Evolutionary conservation across 2,329 filamentous ascomycete species (phyloP).

Genomic region (Thielaviopsis musarum): DNA sequence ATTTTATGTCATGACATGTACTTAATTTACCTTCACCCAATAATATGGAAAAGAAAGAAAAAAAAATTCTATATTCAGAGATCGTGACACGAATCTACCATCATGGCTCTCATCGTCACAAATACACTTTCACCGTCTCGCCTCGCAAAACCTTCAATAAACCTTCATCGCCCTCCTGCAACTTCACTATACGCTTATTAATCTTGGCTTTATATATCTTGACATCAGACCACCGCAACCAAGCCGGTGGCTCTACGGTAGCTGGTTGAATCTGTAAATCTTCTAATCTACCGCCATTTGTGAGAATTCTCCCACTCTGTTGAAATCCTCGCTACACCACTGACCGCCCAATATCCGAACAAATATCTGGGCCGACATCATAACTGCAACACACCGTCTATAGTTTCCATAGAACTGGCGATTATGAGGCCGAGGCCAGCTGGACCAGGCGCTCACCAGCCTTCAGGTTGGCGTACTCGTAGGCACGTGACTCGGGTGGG

Average conservation of each 20-base stretch:
- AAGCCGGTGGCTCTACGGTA: background rate
- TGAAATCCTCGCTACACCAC: background rate
- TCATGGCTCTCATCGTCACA: too few relatives aligned
- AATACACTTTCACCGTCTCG: too few relatives aligned
- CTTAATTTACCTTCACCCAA: too few relatives aligned
- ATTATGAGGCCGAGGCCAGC: constrained; percentile 17
- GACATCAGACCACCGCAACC: background rate
- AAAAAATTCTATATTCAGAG: too few relatives aligned
- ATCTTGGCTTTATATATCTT: background rate
- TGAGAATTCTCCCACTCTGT: background rate
- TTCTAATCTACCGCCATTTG: background rate
- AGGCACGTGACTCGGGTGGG: constrained; percentile 54
- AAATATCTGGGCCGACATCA: background rate
- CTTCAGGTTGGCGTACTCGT: constrained; percentile 45
- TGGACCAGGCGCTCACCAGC: constrained; percentile 43
- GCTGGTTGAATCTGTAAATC: background rate
- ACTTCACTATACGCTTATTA: background rate
- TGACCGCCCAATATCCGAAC: background rate
- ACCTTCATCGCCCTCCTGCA: background rate
- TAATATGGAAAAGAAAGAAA: too few relatives aligned
- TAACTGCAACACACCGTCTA: background rate
- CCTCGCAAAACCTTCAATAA: background rate
- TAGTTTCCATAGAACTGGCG: background rate
- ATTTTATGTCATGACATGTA: too few relatives aligned
- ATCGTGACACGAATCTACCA: too few relatives aligned